Evolutionary conservation across 2,329 filamentous ascomycete genomes (phyloP).

Genomic region (Monosporascus sp.): DNA sequence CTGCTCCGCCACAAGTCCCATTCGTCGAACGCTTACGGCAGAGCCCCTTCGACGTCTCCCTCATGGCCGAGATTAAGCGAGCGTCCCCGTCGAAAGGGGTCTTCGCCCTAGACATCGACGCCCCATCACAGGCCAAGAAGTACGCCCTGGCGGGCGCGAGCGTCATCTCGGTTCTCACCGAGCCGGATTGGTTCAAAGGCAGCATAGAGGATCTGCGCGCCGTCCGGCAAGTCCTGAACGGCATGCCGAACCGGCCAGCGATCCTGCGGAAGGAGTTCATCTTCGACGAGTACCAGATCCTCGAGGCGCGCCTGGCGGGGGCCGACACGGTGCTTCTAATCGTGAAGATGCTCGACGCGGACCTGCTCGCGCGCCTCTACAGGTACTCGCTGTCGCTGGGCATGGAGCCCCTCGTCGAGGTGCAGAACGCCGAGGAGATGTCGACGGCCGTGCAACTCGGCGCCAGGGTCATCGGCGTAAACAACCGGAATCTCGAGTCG

Average conservation of each 20-base stretch:
- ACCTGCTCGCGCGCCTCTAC: constrained; percentile 72
- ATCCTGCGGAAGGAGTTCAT: constrained; percentile 94
- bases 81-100: constrained; percentile 95
- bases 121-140: constrained; percentile 81
- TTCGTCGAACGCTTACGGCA: constrained; percentile 75
- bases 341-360: constrained; percentile 90
- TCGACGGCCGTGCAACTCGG: constrained; percentile 78
- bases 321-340: constrained; percentile 94
- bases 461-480: constrained; percentile 89
- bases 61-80: constrained; percentile 97
- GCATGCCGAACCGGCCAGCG: constrained; percentile 87
- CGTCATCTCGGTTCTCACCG: constrained; percentile 96
- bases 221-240: constrained; percentile 82
- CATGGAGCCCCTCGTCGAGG: constrained; percentile 97
- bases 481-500: constrained; percentile 93
- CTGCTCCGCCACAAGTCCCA: constrained; percentile 76
- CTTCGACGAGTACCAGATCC: constrained; percentile 96
- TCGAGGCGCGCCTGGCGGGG: constrained; percentile 87
- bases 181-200: constrained; percentile 99
- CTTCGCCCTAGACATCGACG: constrained; percentile 81
- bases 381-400: constrained; percentile 82
- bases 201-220: constrained; percentile 88
- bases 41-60: constrained; percentile 79
- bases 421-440: constrained; percentile 94
- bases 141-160: constrained; percentile 94